A percentile compares a stretch with the other conserved stretches of the same genome.
Evolutionary conservation across 129 eudicot genomes (phyloP).

Genomic region (Helianthus annuus): HanXRQr2.0-SUNRISE NC_035444.2:14727385-14727884

Average conservation of each 20-base stretch:
- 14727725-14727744: constrained; percentile 68
- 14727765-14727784: not conserved
- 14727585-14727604: constrained; percentile 29
- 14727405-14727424: not conserved
- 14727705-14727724: constrained; percentile 55
- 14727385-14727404: not conserved
- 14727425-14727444: constrained; percentile 7
- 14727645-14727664: not conserved
- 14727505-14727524: constrained; percentile 38
- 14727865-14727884: constrained; percentile 66
- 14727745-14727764: not conserved
- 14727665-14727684: constrained; percentile 55
- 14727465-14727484: not conserved
- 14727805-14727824: constrained; percentile 8
- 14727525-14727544: constrained; percentile 37
- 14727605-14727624: constrained; percentile 27
- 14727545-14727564: constrained; percentile 32
- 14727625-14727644: constrained; percentile 14
- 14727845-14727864: too few relatives aligned
- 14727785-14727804: constrained; percentile 7
- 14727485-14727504: constrained; percentile 17
- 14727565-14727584: constrained; percentile 29
- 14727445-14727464: not conserved
- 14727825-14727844: not conserved
- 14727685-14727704: constrained; percentile 75